Evolutionary conservation across 805 yeast species (phyloP).

Genomic region (Lachancea thermotolerans): DNA sequence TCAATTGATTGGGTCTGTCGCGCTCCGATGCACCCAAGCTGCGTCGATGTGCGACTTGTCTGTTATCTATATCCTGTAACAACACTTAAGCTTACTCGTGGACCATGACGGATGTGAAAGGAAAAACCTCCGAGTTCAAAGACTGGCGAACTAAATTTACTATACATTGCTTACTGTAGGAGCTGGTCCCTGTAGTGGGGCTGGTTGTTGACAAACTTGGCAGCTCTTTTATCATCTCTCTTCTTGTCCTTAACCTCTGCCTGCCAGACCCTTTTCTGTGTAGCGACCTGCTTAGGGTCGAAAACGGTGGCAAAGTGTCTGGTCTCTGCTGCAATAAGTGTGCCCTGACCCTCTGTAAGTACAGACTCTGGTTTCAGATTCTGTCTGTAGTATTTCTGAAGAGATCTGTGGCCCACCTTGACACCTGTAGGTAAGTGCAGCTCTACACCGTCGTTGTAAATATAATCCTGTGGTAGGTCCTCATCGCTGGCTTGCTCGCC

Average conservation of each 20-base stretch:
- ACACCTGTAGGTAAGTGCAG: constrained; percentile 77
- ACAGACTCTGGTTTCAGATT: constrained; percentile 51
- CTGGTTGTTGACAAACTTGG: constrained; percentile 80
- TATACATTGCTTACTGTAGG: constrained; percentile 32
- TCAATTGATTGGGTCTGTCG: neutral
- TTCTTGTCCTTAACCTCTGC: constrained; percentile 47
- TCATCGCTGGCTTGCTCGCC: constrained; percentile 27
- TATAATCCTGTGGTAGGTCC: constrained; percentile 34
- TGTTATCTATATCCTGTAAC: too few species aligned
- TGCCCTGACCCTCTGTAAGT: constrained; percentile 71
- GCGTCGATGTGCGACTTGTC: too few species aligned
- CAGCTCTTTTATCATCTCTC: constrained; percentile 49
- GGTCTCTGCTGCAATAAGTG: constrained; percentile 80
- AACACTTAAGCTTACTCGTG: too few species aligned
- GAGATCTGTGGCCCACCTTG: constrained; percentile 79
- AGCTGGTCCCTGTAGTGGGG: constrained; percentile 81
- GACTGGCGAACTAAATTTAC: neutral
- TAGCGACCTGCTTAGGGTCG: constrained; percentile 40
- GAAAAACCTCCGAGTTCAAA: too few species aligned
- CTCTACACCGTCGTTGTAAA: constrained; percentile 60
- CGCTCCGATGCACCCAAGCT: too few species aligned
- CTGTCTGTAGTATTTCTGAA: constrained; percentile 75
- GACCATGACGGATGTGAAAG: too few species aligned
- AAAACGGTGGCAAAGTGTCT: constrained; percentile 39
- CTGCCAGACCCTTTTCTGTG: constrained; percentile 66